Conservation (phyloP, 257 asterid genomes). For the Solanum bulbocastanum region DNA sequence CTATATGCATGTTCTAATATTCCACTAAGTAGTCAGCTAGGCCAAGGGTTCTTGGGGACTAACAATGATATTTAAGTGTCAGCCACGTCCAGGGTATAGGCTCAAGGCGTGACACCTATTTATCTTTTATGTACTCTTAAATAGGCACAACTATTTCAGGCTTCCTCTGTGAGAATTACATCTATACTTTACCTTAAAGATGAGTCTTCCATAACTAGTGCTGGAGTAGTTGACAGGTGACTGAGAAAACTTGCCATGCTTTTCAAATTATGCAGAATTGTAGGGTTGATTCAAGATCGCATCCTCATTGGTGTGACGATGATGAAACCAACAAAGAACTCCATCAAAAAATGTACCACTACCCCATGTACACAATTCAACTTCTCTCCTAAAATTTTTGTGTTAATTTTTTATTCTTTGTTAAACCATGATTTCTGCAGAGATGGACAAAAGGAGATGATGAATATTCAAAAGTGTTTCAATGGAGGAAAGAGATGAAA, state of each 20-base stretch:
- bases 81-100: too few species aligned
- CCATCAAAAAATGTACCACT: constrained; percentile 73
- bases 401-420: constrained; percentile 6
- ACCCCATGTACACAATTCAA: constrained; percentile 48
- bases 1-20: too few species aligned
- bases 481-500: too few species aligned
- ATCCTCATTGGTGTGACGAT: constrained; percentile 27
- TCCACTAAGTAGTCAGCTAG: too few species aligned
- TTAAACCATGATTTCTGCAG: too few species aligned
- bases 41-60: too few species aligned
- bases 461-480: background rate
- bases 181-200: constrained; percentile 86
- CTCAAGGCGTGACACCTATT: too few species aligned
- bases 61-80: too few species aligned
- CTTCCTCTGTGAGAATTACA: constrained; percentile 71
- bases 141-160: constrained; percentile 22
- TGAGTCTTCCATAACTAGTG: constrained; percentile 72
- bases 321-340: constrained; percentile 73
- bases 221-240: constrained; percentile 95
- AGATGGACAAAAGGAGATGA: too few species aligned
- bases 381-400: constrained; percentile 16
- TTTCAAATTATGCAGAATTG: background rate
- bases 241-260: background rate
- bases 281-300: too few species aligned
- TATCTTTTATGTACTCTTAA: too few species aligned